These are phyloP conservation scores for Tuber aestivum DNA, from an alignment of 495 filamentous ascomycete genomes.

Conservation along the genomic window DNA sequence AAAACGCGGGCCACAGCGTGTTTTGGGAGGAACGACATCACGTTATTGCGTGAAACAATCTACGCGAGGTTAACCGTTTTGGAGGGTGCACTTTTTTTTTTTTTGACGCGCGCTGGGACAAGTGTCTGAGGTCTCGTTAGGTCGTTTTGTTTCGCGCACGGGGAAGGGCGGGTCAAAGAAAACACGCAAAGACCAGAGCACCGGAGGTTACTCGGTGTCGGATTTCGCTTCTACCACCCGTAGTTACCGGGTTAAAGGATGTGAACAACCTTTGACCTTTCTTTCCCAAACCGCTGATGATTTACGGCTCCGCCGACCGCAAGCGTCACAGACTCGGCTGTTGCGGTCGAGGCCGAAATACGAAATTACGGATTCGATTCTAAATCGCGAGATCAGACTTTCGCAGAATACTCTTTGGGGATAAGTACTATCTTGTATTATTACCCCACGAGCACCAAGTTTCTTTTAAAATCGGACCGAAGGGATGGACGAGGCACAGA, in stretches of 20 bases:
- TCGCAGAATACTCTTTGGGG: neutral
- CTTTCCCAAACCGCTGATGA: neutral
- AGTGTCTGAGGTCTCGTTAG: neutral
- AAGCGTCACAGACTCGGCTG: neutral
- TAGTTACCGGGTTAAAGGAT: neutral
- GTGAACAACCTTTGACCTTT: neutral
- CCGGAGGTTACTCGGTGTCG: neutral
- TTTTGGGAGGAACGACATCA: slow-evolving; percentile 15
- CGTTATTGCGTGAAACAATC: slow-evolving; percentile 7
- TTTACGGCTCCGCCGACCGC: neutral
- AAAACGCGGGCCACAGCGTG: neutral
- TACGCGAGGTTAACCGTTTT: neutral
- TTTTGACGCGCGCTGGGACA: neutral
- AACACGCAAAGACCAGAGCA: neutral
- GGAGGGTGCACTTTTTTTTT: neutral
- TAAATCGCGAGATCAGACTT: neutral
- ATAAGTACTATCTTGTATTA: neutral
- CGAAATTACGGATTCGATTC: neutral
- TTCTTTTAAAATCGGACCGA: neutral
- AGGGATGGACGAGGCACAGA: neutral
- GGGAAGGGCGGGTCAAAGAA: neutral
- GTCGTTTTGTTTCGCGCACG: neutral
- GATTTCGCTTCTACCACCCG: neutral
- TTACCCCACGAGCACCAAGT: slow-evolving; percentile 3
- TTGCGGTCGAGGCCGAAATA: neutral